Base-by-base conservation (phyloP, 768 basidiomycete species). In the Phlebiopsis gigantea region DNA sequence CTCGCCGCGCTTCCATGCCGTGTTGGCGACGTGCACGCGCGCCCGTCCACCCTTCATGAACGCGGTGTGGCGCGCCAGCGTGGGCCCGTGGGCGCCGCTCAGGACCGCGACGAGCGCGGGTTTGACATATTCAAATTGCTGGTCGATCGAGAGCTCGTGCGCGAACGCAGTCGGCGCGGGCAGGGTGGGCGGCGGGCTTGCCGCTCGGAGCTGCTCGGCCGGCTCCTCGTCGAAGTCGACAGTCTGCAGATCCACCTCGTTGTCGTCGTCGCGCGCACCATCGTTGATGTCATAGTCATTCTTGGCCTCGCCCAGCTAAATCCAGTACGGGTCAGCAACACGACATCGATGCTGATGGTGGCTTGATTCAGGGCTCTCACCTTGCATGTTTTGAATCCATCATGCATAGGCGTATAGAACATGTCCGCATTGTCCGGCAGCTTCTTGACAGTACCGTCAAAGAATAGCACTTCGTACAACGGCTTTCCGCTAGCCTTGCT, bases 61-160 rank as follows among this genome's bases (percentile, higher is more conserved):
- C 0, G 66, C 67, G 5, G 72, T 71, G 59, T 88, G 83, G 22
- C 74, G 75, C 25, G 62, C 62, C 55, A 59, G 64, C 1, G 81
- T 79, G 1, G 90, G 89, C 1, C 55, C 58, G 64, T 87, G 90
- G 29, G 65, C 62, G 29, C 79, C 79, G 30, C 76, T 77, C 30
- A 91, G 66, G 29, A 90, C 78, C 1, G 82, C 84, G 24, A 63
- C 69, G 43, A 92, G 70, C 14, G 90, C 74, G 1, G 82, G 82
- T 58, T 85, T 88, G 25, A 79, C 75, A 62, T 88, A 88, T 10
- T 72, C 77, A 55, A 92, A 80, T 61, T 91, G 87, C 39, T 79
- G 69, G 19, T 73, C 73, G 6, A 88, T 75, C 5, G 75, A 54
- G 28, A 88, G 74, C 21, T 74, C 68, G 41, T 61, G 55, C 21